phyloP scores from a whole-genome alignment of 768 basidiomycete genomes.

The Tylopilus plumbeoviolaceoides region DNA sequence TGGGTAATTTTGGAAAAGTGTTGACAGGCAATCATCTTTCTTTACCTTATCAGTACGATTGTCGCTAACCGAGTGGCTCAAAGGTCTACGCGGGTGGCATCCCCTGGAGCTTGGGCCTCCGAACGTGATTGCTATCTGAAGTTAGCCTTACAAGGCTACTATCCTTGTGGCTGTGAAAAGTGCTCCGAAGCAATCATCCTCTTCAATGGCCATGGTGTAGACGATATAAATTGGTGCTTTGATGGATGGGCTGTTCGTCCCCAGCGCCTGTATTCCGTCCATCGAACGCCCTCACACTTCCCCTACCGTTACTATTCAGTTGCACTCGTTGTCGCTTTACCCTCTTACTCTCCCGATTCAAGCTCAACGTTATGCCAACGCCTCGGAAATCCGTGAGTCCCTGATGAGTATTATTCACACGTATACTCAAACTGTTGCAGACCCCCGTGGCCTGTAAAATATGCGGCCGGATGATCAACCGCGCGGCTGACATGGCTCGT shows the following conservation, averaged over 20 bases:
- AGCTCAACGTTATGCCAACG: background rate
- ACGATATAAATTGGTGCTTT: slow-evolving; percentile 19
- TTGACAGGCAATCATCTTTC: no score
- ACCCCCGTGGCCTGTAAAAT: slow-evolving; percentile 3
- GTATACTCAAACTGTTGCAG: slow-evolving; percentile 6
- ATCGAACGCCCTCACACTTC: background rate
- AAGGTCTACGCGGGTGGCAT: no score
- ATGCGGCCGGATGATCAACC: slow-evolving; percentile 17
- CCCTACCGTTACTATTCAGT: background rate
- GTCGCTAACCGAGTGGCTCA: slow-evolving; percentile 5
- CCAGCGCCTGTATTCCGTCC: background rate
- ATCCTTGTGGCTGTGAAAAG: slow-evolving; percentile 6
- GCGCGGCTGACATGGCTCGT: slow-evolving; percentile 25
- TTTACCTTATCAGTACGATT: slow-evolving; percentile 10
- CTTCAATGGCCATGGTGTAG: slow-evolving; percentile 12
- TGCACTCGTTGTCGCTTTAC: background rate
- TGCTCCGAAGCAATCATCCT: slow-evolving; percentile 25
- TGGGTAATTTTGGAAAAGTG: no score
- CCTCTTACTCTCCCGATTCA: background rate
- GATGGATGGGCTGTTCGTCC: slow-evolving; percentile 2
- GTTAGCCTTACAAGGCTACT: background rate
- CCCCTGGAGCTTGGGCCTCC: no score
- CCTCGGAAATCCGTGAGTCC: slow-evolving; percentile 6
- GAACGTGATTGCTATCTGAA: no score
- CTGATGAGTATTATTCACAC: background rate